A percentile compares a stretch with the other conserved stretches of the same genome.
phyloP scores from a whole-genome alignment of 1,139 yeast species.

The Debaryomycetaceae sp. region DNA sequence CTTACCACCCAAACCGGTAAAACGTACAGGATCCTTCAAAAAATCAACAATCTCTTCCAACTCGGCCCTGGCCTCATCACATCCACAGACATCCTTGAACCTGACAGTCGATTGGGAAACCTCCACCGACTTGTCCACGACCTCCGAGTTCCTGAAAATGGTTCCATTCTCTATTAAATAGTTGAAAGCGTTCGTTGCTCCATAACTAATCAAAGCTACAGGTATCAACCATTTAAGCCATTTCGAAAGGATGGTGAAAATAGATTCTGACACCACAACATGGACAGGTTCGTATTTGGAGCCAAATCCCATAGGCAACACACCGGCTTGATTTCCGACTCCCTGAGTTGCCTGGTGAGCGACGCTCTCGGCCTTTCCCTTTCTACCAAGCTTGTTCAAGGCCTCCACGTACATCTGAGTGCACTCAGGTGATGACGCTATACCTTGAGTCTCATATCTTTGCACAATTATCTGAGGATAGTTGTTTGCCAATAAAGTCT shows the following conservation, averaged over 20 bases:
- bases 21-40: constrained; percentile 90
- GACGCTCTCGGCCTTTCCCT: constrained; percentile 68
- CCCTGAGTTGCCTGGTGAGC: constrained; percentile 16
- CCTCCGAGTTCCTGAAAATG: constrained; percentile 72
- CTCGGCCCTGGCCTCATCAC: constrained; percentile 97
- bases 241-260: constrained; percentile 70
- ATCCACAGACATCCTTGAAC: constrained; percentile 93
- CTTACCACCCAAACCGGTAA: constrained; percentile 95
- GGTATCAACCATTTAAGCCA: constrained; percentile 92
- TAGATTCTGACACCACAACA: constrained; percentile 83
- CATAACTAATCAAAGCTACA: constrained; percentile 67
- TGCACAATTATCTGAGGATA: constrained; percentile 93
- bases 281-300: constrained; percentile 75
- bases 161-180: constrained; percentile 84
- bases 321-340: constrained; percentile 15
- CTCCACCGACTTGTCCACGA: constrained; percentile 74
- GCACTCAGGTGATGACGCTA: constrained; percentile 77
- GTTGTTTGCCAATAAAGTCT: constrained; percentile 64
- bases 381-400: constrained; percentile 69
- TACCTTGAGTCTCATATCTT: constrained; percentile 88
- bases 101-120: constrained; percentile 83
- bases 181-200: constrained; percentile 71
- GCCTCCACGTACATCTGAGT: constrained; percentile 77
- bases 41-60: constrained; percentile 96
- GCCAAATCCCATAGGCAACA: constrained; percentile 40